A percentile compares a stretch with the other conserved stretches of the same genome.
Conservation (phyloP, 805 yeast genomes). For the Candida endomychidarum region DNA sequence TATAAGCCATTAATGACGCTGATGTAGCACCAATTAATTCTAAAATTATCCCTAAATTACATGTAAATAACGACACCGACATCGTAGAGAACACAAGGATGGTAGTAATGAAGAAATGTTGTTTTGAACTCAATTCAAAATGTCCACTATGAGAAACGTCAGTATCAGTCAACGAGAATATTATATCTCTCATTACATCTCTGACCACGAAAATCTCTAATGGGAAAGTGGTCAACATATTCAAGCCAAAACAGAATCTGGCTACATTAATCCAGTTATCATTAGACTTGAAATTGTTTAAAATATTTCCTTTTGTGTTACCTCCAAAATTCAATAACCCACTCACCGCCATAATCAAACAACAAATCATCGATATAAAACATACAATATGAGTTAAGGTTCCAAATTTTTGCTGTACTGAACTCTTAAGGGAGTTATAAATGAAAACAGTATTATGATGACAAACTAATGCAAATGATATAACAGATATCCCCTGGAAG, state of each 20-base stretch:
- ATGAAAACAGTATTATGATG: conserved; percentile 93
- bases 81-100: conserved; percentile 65
- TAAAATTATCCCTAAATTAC: conserved; percentile 84
- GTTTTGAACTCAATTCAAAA: conserved; percentile 42
- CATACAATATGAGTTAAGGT: conserved; percentile 82
- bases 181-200: conserved; percentile 75
- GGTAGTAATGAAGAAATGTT: conserved; percentile 67
- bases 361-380: conserved; percentile 73
- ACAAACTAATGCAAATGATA: conserved; percentile 92
- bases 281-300: conserved; percentile 79
- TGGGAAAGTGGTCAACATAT: conserved; percentile 91
- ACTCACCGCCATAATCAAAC: conserved; percentile 73
- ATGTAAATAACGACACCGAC: conserved; percentile 74
- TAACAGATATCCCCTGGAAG: conserved; percentile 90
- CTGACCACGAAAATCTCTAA: conserved; percentile 87
- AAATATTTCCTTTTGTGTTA: conserved; percentile 79
- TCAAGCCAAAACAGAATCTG: conserved; percentile 84
- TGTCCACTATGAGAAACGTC: conserved; percentile 24
- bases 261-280: conserved; percentile 82
- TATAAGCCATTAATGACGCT: conserved; percentile 90
- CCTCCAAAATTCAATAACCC: conserved; percentile 78
- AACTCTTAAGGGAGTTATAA: conserved; percentile 75
- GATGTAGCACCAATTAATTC: conserved; percentile 92
- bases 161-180: conserved; percentile 24
- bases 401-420: conserved; percentile 74